These are phyloP conservation scores for Trematosphaeria pertusa DNA, from an alignment of 2,329 filamentous ascomycete genomes.

Conservation along the genomic window DNA sequence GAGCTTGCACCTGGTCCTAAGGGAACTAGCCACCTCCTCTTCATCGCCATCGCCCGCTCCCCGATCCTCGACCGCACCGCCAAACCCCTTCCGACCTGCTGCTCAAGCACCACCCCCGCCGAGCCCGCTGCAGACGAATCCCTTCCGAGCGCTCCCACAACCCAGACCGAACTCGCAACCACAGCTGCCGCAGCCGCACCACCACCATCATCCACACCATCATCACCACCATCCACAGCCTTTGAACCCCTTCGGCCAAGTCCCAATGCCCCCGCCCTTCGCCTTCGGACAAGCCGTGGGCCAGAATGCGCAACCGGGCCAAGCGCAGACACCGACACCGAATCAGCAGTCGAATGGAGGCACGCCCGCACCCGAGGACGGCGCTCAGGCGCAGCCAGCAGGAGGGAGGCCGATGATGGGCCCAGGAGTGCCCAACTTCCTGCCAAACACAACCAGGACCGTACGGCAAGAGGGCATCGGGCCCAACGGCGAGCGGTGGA, in stretches of 20 bases:
- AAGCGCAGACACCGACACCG: conserved; percentile 5
- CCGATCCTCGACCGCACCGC: conserved; percentile 47
- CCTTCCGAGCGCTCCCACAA: conserved; percentile 37
- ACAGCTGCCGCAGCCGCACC: conserved; percentile 20
- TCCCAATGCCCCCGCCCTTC: conserved; percentile 1
- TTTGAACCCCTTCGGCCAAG: conserved; percentile 13
- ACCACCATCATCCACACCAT: conserved; percentile 27
- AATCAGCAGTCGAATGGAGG: conserved; percentile 15
- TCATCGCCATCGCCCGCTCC: conserved; percentile 27
- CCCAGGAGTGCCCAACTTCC: conserved; percentile 15
- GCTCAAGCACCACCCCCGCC: conserved; percentile 22
- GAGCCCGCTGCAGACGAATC: conserved; percentile 37
- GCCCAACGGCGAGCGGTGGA: conserved; percentile 61
- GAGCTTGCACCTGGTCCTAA: conserved; percentile 48
- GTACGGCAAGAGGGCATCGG: conserved; percentile 59
- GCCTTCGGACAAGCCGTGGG: conserved; percentile 12
- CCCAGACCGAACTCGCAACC: conserved; percentile 39
- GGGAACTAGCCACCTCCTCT: conserved; percentile 35
- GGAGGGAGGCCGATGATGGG: conserved; percentile 11
- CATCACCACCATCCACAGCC: conserved; percentile 20
- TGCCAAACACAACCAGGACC: conserved; percentile 46
- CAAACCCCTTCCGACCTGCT: conserved; percentile 39
- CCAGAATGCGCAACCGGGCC: conserved; percentile 23
- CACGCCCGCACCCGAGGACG: conserved; percentile 14
- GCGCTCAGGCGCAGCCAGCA: conserved; percentile 11